Evolutionary conservation across 2,329 filamentous ascomycete species (phyloP).

Genomic region (Rachicladosporium sp.): DNA sequence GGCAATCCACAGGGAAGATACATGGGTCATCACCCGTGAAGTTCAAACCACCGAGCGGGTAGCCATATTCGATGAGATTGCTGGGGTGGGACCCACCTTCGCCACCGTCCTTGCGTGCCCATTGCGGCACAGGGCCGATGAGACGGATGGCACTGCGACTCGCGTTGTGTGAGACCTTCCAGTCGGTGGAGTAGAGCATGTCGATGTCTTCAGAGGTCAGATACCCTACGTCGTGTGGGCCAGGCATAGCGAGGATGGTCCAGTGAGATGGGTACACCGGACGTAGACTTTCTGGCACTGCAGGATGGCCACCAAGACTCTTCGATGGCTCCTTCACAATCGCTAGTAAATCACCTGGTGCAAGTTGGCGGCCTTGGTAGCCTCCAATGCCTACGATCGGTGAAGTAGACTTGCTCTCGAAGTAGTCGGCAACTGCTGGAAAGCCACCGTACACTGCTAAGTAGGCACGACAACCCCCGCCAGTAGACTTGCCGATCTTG

Average conservation of each 20-base stretch:
- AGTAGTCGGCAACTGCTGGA: conserved; percentile 41
- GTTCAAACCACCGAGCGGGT: conserved; percentile 45
- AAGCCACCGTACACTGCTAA: conserved; percentile 46
- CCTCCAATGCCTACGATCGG: conserved; percentile 48
- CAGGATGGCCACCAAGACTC: conserved; percentile 19
- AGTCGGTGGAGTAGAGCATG: conserved; percentile 45
- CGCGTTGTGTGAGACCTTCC: conserved; percentile 50
- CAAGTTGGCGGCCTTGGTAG: conserved; percentile 45
- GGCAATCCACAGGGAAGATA: conserved; percentile 48
- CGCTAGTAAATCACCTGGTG: conserved; percentile 41
- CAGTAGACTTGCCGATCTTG: conserved; percentile 42
- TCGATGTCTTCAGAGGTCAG: conserved; percentile 40
- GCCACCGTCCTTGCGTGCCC: conserved; percentile 47
- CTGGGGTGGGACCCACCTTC: conserved; percentile 50
- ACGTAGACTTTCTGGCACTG: conserved; percentile 34
- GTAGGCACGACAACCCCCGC: conserved; percentile 44
- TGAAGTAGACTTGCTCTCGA: conserved; percentile 47
- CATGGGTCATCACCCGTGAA: conserved; percentile 50
- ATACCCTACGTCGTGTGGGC: conserved; percentile 45
- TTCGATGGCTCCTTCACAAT: conserved; percentile 30
- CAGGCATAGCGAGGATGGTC: conserved; percentile 43
- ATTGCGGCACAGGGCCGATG: conserved; percentile 45
- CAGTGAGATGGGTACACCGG: conserved; percentile 39
- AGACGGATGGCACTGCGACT: conserved; percentile 49
- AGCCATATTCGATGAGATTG: conserved; percentile 44